Evolutionary conservation across 108 stramenopile species (phyloP), one percentile per base, ranked within the genome.

Genomic region (Poteriospumella lacustris): DNA sequence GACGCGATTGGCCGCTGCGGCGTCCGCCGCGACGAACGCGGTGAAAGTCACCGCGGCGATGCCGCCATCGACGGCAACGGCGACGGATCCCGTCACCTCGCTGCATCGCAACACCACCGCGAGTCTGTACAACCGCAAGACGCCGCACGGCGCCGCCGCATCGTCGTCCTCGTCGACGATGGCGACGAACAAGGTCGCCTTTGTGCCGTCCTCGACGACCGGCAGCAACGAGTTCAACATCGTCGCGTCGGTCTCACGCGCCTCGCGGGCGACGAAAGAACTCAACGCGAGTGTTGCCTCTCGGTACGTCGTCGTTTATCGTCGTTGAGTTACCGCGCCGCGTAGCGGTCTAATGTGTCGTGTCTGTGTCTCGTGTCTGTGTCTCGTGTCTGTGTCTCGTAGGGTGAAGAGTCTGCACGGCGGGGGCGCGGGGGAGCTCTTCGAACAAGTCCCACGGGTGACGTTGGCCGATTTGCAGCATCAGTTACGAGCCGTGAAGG

Each of bases 391-490:
- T 19, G 9, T 52, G 47, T 52, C 15, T 52, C 15, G 19, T 19
- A 64, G 60, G 36, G 60, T 64, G 31, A 64, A 64, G 60, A 64
- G 60, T 24, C 24, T 64, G 15, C 60, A 64, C 31, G 36, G 60
- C 31, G 60, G 60, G 5, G 60, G 60, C 29, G 15, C 60, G 15
- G 60, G 60, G 31, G 24, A 24, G 15, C 28, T 64, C 9, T 64
- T 64, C 60, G 15, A 19, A 12, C 9, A 31, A 31, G 60, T 64
- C 9, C 60, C 60, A 24, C 15, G 60, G 3, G 24, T 64, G 3
- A 33, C 15, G 28, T 5, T 64, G 3, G 29, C 9, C 9, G 60
- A 64, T 34, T 5, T 64, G 36, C 3, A 64, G 31, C 28, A 56
- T 56, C 24, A 56, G 15, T 56, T 56, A 56, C 15, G 24, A 56